These are phyloP conservation scores for Sporisorium reilianum DNA, from an alignment of 1,284 basidiomycete species.

Conservation along the genomic window DNA sequence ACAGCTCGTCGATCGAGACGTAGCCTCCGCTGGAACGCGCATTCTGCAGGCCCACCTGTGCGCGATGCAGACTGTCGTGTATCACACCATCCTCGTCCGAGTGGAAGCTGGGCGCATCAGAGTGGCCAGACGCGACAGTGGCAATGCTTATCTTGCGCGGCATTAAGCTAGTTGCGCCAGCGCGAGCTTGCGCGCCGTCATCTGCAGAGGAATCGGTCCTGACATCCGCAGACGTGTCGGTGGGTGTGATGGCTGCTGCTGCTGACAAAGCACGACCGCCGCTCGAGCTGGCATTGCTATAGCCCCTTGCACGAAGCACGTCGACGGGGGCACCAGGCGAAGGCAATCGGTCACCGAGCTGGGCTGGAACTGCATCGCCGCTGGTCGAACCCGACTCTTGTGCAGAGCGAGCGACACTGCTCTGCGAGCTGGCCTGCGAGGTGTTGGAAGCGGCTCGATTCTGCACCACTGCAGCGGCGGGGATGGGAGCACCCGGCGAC, in stretches of 20 bases:
- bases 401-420: slow-evolving; percentile 1
- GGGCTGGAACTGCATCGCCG: slow-evolving; percentile 6
- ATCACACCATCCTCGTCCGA: slow-evolving; percentile 47
- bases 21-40: slow-evolving; percentile 59
- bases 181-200: not conserved
- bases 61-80: slow-evolving; percentile 50
- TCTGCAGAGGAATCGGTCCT: not conserved
- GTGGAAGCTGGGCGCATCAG: slow-evolving; percentile 35
- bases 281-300: slow-evolving; percentile 39
- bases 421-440: slow-evolving; percentile 21
- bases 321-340: slow-evolving; percentile 13
- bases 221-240: slow-evolving; percentile 12
- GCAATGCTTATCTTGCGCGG: slow-evolving; percentile 58
- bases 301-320: slow-evolving; percentile 16
- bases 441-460: slow-evolving; percentile 21
- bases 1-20: slow-evolving; percentile 62
- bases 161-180: slow-evolving; percentile 5
- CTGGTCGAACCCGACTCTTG: not conserved
- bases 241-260: slow-evolving; percentile 10
- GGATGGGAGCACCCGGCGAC: slow-evolving; percentile 14
- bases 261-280: slow-evolving; percentile 1
- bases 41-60: slow-evolving; percentile 54
- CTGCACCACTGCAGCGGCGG: slow-evolving; percentile 8
- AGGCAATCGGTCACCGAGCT: not conserved
- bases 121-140: slow-evolving; percentile 37